A percentile compares a stretch with the other conserved stretches of the same genome.
Evolutionary conservation across 139 green algal species (phyloP).

Genomic region (Zygnema cylindricum): DNA sequence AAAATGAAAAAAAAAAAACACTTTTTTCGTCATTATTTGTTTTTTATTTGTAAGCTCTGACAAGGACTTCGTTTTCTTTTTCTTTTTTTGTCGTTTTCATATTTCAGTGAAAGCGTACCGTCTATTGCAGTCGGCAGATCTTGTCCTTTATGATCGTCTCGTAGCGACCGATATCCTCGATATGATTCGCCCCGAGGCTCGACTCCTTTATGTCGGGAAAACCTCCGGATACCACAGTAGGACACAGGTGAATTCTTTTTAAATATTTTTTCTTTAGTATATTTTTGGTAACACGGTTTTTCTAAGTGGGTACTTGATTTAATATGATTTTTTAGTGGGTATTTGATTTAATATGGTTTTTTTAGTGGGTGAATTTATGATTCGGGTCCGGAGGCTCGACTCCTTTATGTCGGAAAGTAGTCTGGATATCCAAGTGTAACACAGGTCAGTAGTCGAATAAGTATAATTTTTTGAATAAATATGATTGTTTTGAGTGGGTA

Average conservation of each 20-base stretch:
- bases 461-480: too few species aligned
- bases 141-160: slow-evolving; percentile 96
- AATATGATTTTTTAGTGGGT: too few species aligned
- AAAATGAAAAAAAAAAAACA: too few species aligned
- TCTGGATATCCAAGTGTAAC: slow-evolving; percentile 89
- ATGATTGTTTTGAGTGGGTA: too few species aligned
- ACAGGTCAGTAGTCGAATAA: slow-evolving; percentile 70
- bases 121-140: slow-evolving; percentile 91
- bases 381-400: slow-evolving; percentile 73
- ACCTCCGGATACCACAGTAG: slow-evolving; percentile 90
- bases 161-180: slow-evolving; percentile 90
- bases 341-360: too few species aligned
- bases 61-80: too few species aligned
- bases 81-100: neutral
- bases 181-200: slow-evolving; percentile 74
- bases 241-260: slow-evolving; percentile 72
- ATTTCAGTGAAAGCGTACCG: slow-evolving; percentile 80
- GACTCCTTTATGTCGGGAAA: slow-evolving; percentile 98
- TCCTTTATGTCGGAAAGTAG: slow-evolving; percentile 98
- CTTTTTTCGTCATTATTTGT: too few species aligned
- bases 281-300: too few species aligned
- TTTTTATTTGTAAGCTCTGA: too few species aligned
- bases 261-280: too few species aligned
- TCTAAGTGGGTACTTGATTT: too few species aligned
- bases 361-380: too few species aligned